Evolutionary conservation across 1,139 yeast species (phyloP), one percentile per base, ranked within the genome.

Genomic region (Saccharomycopsis crataegensis): DNA sequence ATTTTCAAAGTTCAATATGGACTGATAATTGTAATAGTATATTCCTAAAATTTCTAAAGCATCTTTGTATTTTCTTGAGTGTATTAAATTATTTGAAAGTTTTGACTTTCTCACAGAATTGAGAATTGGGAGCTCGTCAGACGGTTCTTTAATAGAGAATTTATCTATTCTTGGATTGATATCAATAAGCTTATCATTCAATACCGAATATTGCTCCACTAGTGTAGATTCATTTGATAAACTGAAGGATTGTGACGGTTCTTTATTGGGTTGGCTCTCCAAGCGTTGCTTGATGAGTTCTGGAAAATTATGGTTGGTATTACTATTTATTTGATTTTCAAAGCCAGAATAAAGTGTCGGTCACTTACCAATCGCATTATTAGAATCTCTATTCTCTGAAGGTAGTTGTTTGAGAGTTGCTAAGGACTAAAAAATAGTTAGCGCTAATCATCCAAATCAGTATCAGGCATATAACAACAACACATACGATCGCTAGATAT

Each of bases 1-100:
- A 14, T 47, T 31, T 38, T 53, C 54, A 33, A 53, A 50, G 12
- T 12, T 36, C 6, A 46, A 17, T 9, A 53, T 45, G 6, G 52
- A 38, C 31, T 43, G 14, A 33, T 48, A 46, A 44, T 34, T 16
- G 16, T 22, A 8, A 46, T 51, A 54, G 16, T 47, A 31, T 8
- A 51, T 33, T 5, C 49, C 54, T 8, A 51, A 31, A 8, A 40
- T 42, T 31, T 33, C 17, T 36, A 49, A 44, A n/a, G 46, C 17
- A 12, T 49, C 42, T 40, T 28, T 31, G 28, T 36, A 43, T 16
- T 36, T 28, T 6, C 43, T 22, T 14, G 8, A 8, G 37, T 33
- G 34, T 16, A 36, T 40, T 5, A 17, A 33, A 11, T 46, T 53
- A 32, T 48, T 53, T 7, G 14, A n/a, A 28, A 43, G 12, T 16